Base-by-base conservation (phyloP, 805 yeast species). In the Metschnikowia borealis region DNA sequence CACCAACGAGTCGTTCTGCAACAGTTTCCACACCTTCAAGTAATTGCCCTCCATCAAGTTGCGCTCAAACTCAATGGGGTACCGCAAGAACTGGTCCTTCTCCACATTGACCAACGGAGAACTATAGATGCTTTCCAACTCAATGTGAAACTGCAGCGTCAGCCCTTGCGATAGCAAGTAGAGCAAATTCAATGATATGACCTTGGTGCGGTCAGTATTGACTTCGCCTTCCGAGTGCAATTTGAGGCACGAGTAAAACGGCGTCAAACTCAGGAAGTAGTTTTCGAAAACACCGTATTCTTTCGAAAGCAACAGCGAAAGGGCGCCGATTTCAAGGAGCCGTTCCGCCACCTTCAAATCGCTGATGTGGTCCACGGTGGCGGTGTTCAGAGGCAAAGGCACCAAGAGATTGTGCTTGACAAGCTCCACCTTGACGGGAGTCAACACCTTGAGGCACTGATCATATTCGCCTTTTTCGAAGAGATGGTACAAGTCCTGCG, bases 41-140 rank as follows among this genome's bases (percentile, higher is more conserved):
- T 91, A 94, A 56, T 92, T 87, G 39, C 99, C 99, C 70, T 94
- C 98, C 85, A 92, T 89, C 57, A 94, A 80, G 86, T 95, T 89
- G 57, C 88, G 84, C 67, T 94, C 98, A 60, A 94, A 82, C 58
- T 84, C 83, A 48, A 92, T 84, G 21, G 98, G 98, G 65, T 90
- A 90, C 44, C 82, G 79, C 58, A 92, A 74, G 65, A 78, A 88
- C 57, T 78, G 74, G 65, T 73, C 78, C 35, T 62, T 47, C n/a
- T 88, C 96, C 34, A 77, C 74, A 58, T 89, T 92, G 54, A 81
- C 73, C 47, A 77, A 76, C 18, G 65, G 63, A 46, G 71, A 68
- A 58, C 79, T 80, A 58, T 78, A 80, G 57, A 90, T 77, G 51
- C 74, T 75, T 67, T 92, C 97, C 54, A 92, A 75, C 66, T 89